Evolutionary conservation across 2,329 filamentous ascomycete genomes (phyloP).

Genomic region (Peltaster fructicola): DNA sequence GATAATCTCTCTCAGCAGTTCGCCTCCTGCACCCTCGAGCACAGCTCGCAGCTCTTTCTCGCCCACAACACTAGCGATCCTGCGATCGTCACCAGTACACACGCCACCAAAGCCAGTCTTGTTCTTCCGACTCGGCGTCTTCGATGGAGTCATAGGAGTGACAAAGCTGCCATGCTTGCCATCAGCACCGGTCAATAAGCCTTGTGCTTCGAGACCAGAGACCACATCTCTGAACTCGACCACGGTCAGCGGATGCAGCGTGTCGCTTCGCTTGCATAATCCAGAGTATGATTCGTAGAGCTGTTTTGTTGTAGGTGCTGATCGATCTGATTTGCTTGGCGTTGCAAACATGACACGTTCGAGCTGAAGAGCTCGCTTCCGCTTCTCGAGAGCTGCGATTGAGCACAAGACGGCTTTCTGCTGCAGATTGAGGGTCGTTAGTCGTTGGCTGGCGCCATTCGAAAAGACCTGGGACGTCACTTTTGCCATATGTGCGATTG

Average conservation of each 20-base stretch:
- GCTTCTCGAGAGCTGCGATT: constrained; percentile 69
- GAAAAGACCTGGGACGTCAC: constrained; percentile 80
- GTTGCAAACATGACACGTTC: constrained; percentile 19
- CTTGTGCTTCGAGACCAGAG: constrained; percentile 73
- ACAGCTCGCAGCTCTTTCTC: constrained; percentile 17
- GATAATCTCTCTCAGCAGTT: constrained; percentile 20
- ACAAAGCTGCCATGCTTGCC: constrained; percentile 52
- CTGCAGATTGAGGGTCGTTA: constrained; percentile 80
- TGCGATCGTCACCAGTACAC: constrained; percentile 42
- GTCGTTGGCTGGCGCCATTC: constrained; percentile 68
- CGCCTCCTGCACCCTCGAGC: constrained; percentile 19
- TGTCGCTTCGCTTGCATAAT: constrained; percentile 72
- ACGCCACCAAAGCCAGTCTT: constrained; percentile 26
- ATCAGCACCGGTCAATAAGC: constrained; percentile 54
- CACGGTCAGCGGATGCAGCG: constrained; percentile 72
- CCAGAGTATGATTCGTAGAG: constrained; percentile 70
- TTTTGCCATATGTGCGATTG: constrained; percentile 78
- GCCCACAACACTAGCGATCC: constrained; percentile 19
- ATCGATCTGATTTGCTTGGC: constrained; percentile 23
- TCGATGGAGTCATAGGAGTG: constrained; percentile 42
- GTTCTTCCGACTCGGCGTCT: constrained; percentile 51
- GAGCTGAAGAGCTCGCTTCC: constrained; percentile 33
- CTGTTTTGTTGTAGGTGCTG: constrained; percentile 63
- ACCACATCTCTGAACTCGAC: constrained; percentile 92
- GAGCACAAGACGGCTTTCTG: constrained; percentile 91